Conservation (phyloP, 352 stramenopile genomes). For the Nothophytophthora sp. region DNA sequence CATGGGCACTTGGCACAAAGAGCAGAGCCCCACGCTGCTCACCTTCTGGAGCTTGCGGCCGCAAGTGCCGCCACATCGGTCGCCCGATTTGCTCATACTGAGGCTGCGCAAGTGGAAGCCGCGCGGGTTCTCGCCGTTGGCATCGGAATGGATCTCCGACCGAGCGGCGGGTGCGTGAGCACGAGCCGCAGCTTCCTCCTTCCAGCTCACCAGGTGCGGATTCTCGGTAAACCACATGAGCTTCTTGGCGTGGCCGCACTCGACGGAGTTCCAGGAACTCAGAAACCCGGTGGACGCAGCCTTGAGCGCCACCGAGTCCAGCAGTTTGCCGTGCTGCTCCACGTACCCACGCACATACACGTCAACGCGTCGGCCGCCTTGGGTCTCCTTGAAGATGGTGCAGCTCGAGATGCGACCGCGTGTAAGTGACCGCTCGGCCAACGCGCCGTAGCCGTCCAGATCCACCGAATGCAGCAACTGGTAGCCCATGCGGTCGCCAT, state of each 20-base stretch:
- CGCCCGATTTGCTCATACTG: conserved; percentile 9
- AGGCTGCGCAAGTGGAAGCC: conserved; percentile 20
- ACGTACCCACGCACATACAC: conserved; percentile 45
- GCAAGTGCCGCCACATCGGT: conserved; percentile 28
- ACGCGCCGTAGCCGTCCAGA: conserved; percentile 22
- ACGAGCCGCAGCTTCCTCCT: conserved; percentile 13
- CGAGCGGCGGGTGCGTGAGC: conserved; percentile 5
- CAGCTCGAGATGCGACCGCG: conserved; percentile 45
- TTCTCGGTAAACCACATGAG: conserved; percentile 43
- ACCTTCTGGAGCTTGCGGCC: conserved; percentile 33
- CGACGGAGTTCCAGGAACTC: conserved; percentile 49
- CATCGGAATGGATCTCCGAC: conserved; percentile 3
- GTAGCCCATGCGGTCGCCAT: conserved; percentile 34
- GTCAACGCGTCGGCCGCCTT: conserved; percentile 25
- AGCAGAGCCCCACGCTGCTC: conserved; percentile 30
- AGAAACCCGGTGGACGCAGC: conserved; percentile 40
- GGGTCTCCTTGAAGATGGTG: conserved; percentile 34
- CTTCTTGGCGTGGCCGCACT: conserved; percentile 48
- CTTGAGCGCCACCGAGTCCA: conserved; percentile 41
- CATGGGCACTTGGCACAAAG: conserved; percentile 33
- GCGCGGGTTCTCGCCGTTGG: conserved; percentile 7
- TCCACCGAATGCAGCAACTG: conserved; percentile 48
- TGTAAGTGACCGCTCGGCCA: conserved; percentile 26
- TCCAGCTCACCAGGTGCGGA: conserved; percentile 27
- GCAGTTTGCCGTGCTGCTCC: conserved; percentile 36